Percentiles rank a stretch among this genome's conserved stretches.
phyloP scores from a whole-genome alignment of 1,139 yeast species.

The Kodamaea derodonti region DNA sequence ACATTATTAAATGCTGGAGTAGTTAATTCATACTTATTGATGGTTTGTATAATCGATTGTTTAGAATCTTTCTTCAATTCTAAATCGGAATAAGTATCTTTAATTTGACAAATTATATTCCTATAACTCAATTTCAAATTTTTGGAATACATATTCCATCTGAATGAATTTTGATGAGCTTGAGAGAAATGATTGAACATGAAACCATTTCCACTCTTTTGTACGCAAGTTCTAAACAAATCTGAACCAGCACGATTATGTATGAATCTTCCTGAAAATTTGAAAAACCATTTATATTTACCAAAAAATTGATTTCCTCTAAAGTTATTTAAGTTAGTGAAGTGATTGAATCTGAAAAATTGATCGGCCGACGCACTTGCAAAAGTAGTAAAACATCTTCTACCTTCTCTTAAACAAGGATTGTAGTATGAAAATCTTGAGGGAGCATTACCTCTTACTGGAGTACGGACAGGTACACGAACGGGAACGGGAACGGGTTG shows the following conservation, averaged over 20 bases:
- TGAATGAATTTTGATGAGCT: slow-evolving; percentile 18
- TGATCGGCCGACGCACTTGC: slow-evolving; percentile 5
- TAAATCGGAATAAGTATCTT: slow-evolving; percentile 5
- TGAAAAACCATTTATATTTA: slow-evolving; percentile 11
- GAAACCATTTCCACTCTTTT: slow-evolving; percentile 11
- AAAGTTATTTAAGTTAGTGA: slow-evolving; percentile 7
- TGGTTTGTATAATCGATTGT: neutral
- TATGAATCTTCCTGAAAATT: slow-evolving; percentile 9
- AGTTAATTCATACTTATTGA: slow-evolving; percentile 2
- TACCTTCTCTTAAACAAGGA: slow-evolving; percentile 1
- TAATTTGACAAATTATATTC: slow-evolving; percentile 13
- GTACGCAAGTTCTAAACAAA: slow-evolving; percentile 11
- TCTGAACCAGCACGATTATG: slow-evolving; percentile 6
- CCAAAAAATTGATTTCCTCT: slow-evolving; percentile 9
- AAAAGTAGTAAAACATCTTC: slow-evolving; percentile 9
- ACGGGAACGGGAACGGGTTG: slow-evolving; percentile 20
- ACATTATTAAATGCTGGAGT: slow-evolving; percentile 2
- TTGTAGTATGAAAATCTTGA: neutral
- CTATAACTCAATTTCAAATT: slow-evolving; percentile 20
- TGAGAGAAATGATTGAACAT: slow-evolving; percentile 26
- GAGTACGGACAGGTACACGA: slow-evolving; percentile 24
- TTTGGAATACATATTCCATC: slow-evolving; percentile 19
- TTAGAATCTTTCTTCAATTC: neutral
- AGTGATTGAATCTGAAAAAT: slow-evolving; percentile 10
- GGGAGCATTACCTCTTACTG: slow-evolving; percentile 10